Base-by-base conservation (phyloP, 768 basidiomycete species). In the Termitomyces titanicus region DNA sequence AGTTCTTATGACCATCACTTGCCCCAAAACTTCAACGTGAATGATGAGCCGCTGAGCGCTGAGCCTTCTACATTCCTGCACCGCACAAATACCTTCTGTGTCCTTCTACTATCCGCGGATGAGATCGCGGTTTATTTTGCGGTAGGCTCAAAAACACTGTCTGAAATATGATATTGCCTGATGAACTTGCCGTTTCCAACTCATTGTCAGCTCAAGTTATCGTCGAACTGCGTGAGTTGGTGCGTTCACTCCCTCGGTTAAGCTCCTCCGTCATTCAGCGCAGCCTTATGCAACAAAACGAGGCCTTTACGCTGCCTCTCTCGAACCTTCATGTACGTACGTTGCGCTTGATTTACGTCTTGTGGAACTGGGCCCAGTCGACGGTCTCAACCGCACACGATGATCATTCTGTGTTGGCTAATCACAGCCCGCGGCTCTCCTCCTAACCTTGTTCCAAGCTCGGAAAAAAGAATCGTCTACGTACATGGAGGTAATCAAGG, bases 241-340 rank as follows among this genome's bases (percentile, higher is more conserved):
- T 27, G 39, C 33, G 11, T 43, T 8, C 17, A 37, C 31, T 29
- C 40, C 34, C 25, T 18, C 40, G 43, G 35, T 51, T 37, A 20
- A 51, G 54, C 39, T 24, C 18, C 31, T 35, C 39, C 29, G 31
- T 17, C 42, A 37, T 38, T 43, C 18, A 31, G 25, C 49, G 20
- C 49, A 18, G 49, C 55, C 42, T 51, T 49, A 51, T 56, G 49
- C 42, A 46, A 25, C 20, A 33, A 33, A 55, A 51, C 43, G 49
- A 56, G 48, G 35, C 27, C 29, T 33, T 51, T 39, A n/a, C 20
- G 12, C 33, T 18, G 43, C 42, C 43, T 51, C 20, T 11, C 3
- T 42, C 34, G 49, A 50, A 33, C 22, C 24, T 22, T 54, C 22
- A 38, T 40, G 29, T 46, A 35, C 43, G n/a, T 15, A 38, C 18